Base-by-base conservation (phyloP, 2,329 filamentous ascomycete genomes). In the Ramularia endophylla region DNA sequence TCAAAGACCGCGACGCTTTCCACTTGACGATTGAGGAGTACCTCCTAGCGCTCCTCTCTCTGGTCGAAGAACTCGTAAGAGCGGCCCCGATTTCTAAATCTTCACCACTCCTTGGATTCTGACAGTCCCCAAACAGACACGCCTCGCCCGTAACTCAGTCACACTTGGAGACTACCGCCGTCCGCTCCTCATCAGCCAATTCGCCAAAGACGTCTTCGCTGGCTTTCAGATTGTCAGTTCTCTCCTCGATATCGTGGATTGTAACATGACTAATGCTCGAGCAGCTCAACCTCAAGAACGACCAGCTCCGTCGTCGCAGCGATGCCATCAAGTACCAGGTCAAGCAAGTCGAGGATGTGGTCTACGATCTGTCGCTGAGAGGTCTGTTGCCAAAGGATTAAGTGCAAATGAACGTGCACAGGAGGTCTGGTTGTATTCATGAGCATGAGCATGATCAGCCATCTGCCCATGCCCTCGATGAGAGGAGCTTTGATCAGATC, bases 1-100 rank as follows among this genome's bases (percentile, higher is more conserved):
- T 95, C 58, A 94, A 94, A 65, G 84, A 90, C 57, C 73, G 77
- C 47, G 90, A 97, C 62, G 78, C 81, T 37, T 98, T 98, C 74
- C 92, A 98, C 64, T 74, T 98, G 57, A 94, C 88, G 31, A 90
- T 97, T 56, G 92, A 98, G 67, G 92, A 98, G 67, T 98, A 98
- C 65, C 81, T 98, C 17, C 81, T 94, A 45, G 82, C 87, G 11
- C 74, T 97, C 44, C 90, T 92, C 44, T 80, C 82, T 46, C 78
- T 97, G 45, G 85, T 92, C 28, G 88, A 95, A 59, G 92, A 98
- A 68, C 77, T 98, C 57, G 76, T 79, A 65, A 30, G 67, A n/a
- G n/a, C n/a, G n/a, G n/a, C n/a, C n/a, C n/a, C n/a, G n/a, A n/a
- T n/a, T n/a, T n/a, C n/a, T n/a, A n/a, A n/a, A n/a, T n/a, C n/a